phyloP scores from a whole-genome alignment of 805 yeast genomes.

The Starmerella davenportii region DNA sequence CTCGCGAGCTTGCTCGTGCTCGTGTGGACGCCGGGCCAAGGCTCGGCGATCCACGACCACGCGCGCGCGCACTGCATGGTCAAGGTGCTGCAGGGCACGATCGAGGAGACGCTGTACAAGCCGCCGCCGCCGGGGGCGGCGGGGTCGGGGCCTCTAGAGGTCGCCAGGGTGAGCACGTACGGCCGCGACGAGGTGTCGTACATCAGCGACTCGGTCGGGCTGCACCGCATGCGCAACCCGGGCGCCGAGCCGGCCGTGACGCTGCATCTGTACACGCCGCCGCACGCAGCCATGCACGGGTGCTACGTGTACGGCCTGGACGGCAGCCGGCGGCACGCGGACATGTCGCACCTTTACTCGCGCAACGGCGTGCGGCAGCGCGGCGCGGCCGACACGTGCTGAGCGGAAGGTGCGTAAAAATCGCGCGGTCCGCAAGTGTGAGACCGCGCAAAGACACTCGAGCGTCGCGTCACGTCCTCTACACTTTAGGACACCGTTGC shows the following conservation, averaged over 20 bases:
- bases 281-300: conserved; percentile 42
- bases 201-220: conserved; percentile 47
- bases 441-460: too few relatives aligned
- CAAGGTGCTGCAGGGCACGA: conserved; percentile 44
- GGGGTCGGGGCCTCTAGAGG: conserved; percentile 15
- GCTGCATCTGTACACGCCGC: conserved; percentile 60
- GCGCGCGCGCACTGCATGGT: conserved; percentile 62
- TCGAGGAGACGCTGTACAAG: conserved; percentile 40
- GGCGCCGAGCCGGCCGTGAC: conserved; percentile 35
- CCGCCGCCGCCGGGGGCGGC: conserved; percentile 25
- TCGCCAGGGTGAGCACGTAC: conserved; percentile 18
- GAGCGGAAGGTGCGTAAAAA: too few relatives aligned
- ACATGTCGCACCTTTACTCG: conserved; percentile 42
- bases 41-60: conserved; percentile 55
- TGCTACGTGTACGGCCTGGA: conserved; percentile 29
- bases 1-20: conserved; percentile 49
- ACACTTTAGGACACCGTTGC: too few relatives aligned
- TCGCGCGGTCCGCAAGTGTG: too few relatives aligned
- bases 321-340: conserved; percentile 37
- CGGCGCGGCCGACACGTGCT: conserved; percentile 3
- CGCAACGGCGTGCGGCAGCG: conserved; percentile 32
- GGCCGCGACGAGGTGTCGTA: conserved; percentile 35
- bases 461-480: too few relatives aligned
- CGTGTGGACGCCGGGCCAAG: conserved; percentile 53
- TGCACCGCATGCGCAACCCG: conserved; percentile 44